Percentiles rank a stretch among this genome's conserved stretches.
These are phyloP conservation scores for Lactarius evosmus DNA, from an alignment of 768 basidiomycete genomes.

Conservation along the genomic window DNA sequence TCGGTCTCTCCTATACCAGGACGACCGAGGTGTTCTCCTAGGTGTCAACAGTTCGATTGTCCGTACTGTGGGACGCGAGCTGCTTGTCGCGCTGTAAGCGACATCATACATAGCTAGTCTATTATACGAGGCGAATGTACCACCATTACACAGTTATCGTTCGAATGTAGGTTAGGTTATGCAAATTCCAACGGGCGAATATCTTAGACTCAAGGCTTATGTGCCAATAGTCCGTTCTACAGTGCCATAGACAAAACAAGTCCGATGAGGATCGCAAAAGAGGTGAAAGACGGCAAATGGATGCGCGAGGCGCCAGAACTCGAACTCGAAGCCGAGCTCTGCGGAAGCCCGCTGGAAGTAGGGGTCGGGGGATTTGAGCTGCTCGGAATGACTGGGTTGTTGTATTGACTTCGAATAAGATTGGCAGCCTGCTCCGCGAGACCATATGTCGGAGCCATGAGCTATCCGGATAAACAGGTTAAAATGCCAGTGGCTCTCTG, in stretches of 20 bases:
- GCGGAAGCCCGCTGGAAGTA: background rate
- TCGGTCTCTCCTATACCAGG: too few relatives aligned
- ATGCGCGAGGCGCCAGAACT: background rate
- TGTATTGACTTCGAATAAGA: constrained; percentile 38
- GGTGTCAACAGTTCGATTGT: too few relatives aligned
- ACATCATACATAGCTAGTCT: too few relatives aligned
- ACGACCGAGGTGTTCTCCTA: too few relatives aligned
- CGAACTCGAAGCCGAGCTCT: background rate
- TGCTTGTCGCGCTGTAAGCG: too few relatives aligned
- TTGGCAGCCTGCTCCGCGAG: constrained; percentile 39
- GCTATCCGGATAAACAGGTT: background rate
- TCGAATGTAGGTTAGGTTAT: too few relatives aligned
- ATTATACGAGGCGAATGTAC: too few relatives aligned
- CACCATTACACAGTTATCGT: too few relatives aligned
- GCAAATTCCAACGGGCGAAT: too few relatives aligned
- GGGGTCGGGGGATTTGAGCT: background rate
- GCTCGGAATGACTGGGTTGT: constrained; percentile 31
- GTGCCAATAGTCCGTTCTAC: background rate
- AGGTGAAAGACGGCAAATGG: background rate
- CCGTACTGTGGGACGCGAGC: too few relatives aligned
- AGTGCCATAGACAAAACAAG: background rate
- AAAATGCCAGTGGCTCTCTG: background rate
- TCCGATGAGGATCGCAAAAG: background rate
- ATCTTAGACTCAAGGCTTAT: too few relatives aligned
- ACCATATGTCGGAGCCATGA: constrained; percentile 20